Percentiles rank a stretch among this genome's conserved stretches.
Evolutionary conservation across 768 basidiomycete species (phyloP).

Genomic region (Steccherinum ochraceum): DNA sequence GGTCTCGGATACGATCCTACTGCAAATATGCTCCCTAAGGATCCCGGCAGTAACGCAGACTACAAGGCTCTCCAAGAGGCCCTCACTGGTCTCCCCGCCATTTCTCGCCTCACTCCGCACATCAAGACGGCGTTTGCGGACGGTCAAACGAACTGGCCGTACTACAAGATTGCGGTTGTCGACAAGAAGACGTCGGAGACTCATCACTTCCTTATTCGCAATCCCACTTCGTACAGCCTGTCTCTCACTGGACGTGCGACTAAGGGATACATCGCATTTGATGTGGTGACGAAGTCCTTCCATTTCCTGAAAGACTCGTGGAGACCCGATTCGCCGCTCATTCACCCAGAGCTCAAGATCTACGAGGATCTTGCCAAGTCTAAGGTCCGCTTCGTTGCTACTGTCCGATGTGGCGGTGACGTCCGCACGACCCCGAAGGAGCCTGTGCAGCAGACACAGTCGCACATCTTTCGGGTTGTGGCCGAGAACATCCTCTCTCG

Average conservation of each 20-base stretch:
- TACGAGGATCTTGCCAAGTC: neutral
- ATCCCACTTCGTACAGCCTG: neutral
- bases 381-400: neutral
- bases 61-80: no score
- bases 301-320: constrained; percentile 3
- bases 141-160: no score
- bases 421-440: neutral
- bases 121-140: no score
- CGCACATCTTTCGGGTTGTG: neutral
- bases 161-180: no score
- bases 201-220: constrained; percentile 3
- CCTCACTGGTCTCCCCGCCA: no score
- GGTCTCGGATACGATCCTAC: neutral
- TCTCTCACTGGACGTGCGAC: neutral
- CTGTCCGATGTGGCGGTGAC: neutral
- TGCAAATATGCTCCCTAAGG: no score
- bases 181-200: neutral
- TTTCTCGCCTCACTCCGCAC: no score
- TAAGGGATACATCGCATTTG: neutral
- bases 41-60: no score
- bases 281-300: neutral
- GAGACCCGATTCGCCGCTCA: neutral
- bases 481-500: no score
- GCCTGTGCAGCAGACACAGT: neutral
- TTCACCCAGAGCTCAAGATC: neutral